phyloP scores from a whole-genome alignment of 192 early-diverging fungal species.

The Globomyces pollinis-pini region DNA sequence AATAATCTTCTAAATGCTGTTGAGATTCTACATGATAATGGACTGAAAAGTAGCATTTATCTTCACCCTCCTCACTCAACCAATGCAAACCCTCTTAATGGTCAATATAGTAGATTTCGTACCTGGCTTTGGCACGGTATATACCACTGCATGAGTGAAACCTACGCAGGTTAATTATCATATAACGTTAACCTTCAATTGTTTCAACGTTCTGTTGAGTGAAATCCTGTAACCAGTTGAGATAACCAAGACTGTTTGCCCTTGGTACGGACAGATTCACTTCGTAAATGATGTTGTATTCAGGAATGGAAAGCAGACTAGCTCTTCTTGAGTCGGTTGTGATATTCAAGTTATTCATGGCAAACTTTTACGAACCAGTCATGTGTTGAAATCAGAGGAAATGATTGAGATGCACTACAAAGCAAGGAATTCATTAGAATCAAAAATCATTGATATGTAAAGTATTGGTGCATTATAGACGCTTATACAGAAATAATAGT shows the following conservation, averaged over 20 bases:
- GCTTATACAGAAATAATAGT: too few relatives aligned
- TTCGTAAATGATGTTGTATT: conserved; percentile 32
- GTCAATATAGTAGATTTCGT: neutral
- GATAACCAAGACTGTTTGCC: conserved; percentile 36
- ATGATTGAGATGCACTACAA: too few relatives aligned
- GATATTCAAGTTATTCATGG: too few relatives aligned
- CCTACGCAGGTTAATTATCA: conserved; percentile 14
- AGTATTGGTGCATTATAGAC: too few relatives aligned
- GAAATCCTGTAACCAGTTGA: conserved; percentile 38
- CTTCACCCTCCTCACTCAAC: conserved; percentile 35
- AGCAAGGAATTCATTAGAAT: too few relatives aligned
- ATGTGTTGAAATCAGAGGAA: too few relatives aligned
- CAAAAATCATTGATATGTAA: too few relatives aligned
- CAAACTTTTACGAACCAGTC: too few relatives aligned
- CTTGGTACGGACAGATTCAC: conserved; percentile 51
- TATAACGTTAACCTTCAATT: conserved; percentile 18
- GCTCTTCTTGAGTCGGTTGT: too few relatives aligned
- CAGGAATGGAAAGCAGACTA: neutral
- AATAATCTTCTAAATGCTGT: conserved; percentile 28
- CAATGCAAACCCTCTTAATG: conserved; percentile 28
- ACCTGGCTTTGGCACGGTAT: conserved; percentile 35
- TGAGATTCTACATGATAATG: conserved; percentile 38
- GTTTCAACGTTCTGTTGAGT: conserved; percentile 14
- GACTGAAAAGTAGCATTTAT: conserved; percentile 33
- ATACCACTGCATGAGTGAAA: conserved; percentile 32